These are phyloP conservation scores for Talaromyces marneffei DNA, from an alignment of 2,329 filamentous ascomycete species.

Conservation along the genomic window DNA sequence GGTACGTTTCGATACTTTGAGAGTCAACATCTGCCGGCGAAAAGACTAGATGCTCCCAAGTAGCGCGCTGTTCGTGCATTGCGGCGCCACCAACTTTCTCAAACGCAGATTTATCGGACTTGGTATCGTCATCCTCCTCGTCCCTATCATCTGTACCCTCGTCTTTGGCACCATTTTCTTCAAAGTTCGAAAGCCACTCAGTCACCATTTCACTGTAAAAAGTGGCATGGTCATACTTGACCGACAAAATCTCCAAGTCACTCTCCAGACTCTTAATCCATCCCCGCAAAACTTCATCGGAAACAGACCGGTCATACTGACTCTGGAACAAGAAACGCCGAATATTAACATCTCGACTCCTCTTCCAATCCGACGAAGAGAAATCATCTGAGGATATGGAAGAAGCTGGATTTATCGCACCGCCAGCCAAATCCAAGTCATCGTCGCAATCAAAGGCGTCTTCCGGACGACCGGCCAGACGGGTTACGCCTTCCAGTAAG, in stretches of 20 bases:
- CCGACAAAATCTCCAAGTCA: conserved; percentile 46
- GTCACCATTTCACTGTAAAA: conserved; percentile 52
- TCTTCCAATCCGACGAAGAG: conserved; percentile 16
- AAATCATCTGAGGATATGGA: neutral
- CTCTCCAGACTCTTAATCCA: conserved; percentile 46
- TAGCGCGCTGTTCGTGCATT: conserved; percentile 48
- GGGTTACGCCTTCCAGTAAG: conserved; percentile 35
- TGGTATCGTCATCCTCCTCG: conserved; percentile 16
- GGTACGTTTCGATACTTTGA: conserved; percentile 44
- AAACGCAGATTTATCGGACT: conserved; percentile 27
- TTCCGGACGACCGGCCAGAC: conserved; percentile 32
- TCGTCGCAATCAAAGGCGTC: conserved; percentile 31
- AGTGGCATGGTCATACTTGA: conserved; percentile 51
- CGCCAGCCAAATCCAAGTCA: conserved; percentile 18
- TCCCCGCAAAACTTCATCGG: conserved; percentile 39
- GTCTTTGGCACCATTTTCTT: conserved; percentile 10
- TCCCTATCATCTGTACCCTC: neutral
- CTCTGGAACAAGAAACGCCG: conserved; percentile 50
- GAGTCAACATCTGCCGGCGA: conserved; percentile 43
- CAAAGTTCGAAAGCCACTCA: conserved; percentile 47
- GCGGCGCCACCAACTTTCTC: conserved; percentile 49
- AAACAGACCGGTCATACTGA: conserved; percentile 49
- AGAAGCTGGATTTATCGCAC: neutral
- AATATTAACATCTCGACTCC: conserved; percentile 39
- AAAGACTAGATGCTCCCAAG: conserved; percentile 56